Evolutionary conservation across 345 rosid species (phyloP), one percentile per base, ranked within the genome.

Genomic region (Geranium rotundifolium): DNA sequence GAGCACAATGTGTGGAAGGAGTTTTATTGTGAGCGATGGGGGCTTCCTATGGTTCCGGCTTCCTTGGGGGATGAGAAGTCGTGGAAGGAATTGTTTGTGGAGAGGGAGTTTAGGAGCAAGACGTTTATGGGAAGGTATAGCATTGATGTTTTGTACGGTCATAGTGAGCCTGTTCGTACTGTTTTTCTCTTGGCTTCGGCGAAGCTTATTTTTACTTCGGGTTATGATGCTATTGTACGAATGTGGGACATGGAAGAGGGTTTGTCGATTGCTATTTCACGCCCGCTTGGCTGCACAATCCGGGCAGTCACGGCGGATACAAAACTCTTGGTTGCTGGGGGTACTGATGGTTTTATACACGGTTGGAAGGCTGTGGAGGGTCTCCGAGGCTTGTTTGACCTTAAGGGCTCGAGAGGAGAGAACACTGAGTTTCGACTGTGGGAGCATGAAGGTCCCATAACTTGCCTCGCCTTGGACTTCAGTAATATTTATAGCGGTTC

Each of bases 241-340:
- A 87, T 85, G 91, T 91, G 98, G 98, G 84, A 80, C 64, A 62
- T 87, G 90, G 98, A 87, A 60, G 95, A 85, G 17, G 95, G 97
- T 16, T 65, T 79, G 56, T 76, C 77, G 5, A 79, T 92, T 61
- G 85, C 95, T 7, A 75, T 91, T 0, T 87, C 98, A 6, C 72
- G 73, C 66, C 81, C 90, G 56, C 89, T 92, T 66, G 93, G 95
- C 58, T 85, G 98, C 76, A 87, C 98, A 0, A 81, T 92, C 57
- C 82, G 98, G 60, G 93, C 93, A 0, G 76, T 87, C 63, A 83
- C 85, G 5, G 95, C 95, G 0, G 98, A 92, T 69, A 76, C 82
- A 8, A 87, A 85, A 62, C 80, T 89, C 37, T 77, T 92, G 82
- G 81, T 92, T 72, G 89, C 82, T 29, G 98, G 96, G 15, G 93